These are phyloP conservation scores for Cyathus striatus DNA, from an alignment of 768 basidiomycete species.

Conservation along the genomic window DNA sequence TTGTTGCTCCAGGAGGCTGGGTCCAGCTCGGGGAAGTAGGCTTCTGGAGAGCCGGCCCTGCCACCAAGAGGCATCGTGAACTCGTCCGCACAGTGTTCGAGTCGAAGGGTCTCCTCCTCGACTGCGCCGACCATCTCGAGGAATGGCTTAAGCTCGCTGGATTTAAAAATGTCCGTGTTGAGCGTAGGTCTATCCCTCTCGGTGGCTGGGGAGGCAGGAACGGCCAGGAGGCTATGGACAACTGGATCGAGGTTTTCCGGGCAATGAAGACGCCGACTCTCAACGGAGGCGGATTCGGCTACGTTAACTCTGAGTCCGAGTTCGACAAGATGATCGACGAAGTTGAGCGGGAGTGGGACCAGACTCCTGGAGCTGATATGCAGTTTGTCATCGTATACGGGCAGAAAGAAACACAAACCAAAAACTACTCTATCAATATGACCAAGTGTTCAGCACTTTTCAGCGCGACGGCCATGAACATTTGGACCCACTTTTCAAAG, in stretches of 20 bases:
- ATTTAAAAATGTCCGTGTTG: constrained; percentile 9
- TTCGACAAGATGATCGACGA: constrained; percentile 7
- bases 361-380: constrained; percentile 8
- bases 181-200: constrained; percentile 5
- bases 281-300: constrained; percentile 9
- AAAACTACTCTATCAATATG: too few species aligned
- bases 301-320: constrained; percentile 8
- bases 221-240: constrained; percentile 6
- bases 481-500: too few species aligned
- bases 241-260: constrained; percentile 9
- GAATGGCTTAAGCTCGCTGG: constrained; percentile 8
- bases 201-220: constrained; percentile 11
- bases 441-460: too few species aligned
- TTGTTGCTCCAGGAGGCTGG: constrained; percentile 10
- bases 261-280: constrained; percentile 14
- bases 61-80: background rate
- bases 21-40: constrained; percentile 12
- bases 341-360: constrained; percentile 9
- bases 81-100: constrained; percentile 6
- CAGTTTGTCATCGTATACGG: constrained; percentile 7
- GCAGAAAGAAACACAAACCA: constrained; percentile 5
- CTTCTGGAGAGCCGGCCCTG: constrained; percentile 3
- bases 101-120: constrained; percentile 7
- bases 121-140: constrained; percentile 8
- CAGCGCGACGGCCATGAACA: too few species aligned